Evolutionary conservation across 2,329 filamentous ascomycete genomes (phyloP), one percentile per base, ranked within the genome.

Genomic region (Colletotrichum phormii): DNA sequence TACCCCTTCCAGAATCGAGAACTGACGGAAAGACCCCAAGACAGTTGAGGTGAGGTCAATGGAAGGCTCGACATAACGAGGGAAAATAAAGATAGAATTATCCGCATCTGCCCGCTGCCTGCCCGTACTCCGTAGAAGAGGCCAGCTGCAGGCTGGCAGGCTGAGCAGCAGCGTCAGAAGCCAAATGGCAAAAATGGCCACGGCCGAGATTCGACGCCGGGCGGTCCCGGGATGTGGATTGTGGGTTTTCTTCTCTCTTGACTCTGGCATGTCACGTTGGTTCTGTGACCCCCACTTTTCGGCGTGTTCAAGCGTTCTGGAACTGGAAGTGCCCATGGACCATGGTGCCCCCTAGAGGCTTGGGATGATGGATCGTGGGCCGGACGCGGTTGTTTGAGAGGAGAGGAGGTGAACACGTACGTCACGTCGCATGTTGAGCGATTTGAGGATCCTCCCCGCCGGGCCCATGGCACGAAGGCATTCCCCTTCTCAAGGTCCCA

Each of bases 371-470:
- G 42, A 49, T 49, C 42, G 42, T 49, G 42, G 42, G 42, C 42
- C 18, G 37, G 18, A n/a, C 24, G 15, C 15, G 18, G 42, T n/a
- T 22, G 59, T 62, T 29, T 26, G 59, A 31, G 8, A 59, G 26
- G 9, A 61, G 29, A 26, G 37, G 37, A 42, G 37, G 37, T 62
- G 69, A 35, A 64, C 31, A 59, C 58, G 69, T 55, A 64, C 53
- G 49, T 63, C 53, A 72, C n/a, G 69, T 69, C 37, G 59, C 64
- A 68, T 58, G 64, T 72, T 68, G 53, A 71, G 49, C 67, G 31
- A 31, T 42, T 49, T 15, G 53, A 53, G 29, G 54, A 54, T 65
- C n/a, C 67, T 63, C 54, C 46, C 11, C 24, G 5, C 53, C 12
- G n/a, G 8, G 13, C n/a, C 57, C 11, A 22, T 22, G 57, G 42